Base-by-base conservation (phyloP, 345 rosid species). In the Hibiscus tridactylites region DNA sequence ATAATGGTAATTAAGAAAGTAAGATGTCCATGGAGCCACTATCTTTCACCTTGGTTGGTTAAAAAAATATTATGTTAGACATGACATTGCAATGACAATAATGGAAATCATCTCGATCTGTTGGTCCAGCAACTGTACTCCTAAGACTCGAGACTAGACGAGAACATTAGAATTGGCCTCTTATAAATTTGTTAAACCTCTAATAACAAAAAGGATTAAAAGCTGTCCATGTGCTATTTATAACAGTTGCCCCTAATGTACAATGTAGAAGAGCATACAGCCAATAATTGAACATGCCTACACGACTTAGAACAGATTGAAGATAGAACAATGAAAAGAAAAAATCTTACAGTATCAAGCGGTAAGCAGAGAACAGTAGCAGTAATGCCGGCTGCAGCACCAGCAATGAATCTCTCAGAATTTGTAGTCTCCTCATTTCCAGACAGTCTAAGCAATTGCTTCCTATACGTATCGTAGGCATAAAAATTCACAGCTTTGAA, bases 331-430 rank as follows among this genome's bases (percentile, higher is more conserved):
- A 72, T 3, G n/a, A 5, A 63, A 10, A 10, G 3, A 65, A 16
- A 64, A 21, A 33, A 54, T 71, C 21, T 46, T n/a, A 89, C 92
- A 1, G 92, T 86, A 75, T 90, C 95, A 53, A 90, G 89, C 6
- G 92, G 95, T 33, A 90, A 77, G 71, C 95, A 90, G 77, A 90
- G 87, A 37, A 84, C 58, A 16, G 89, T 82, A 42, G 92, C 95
- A 9, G 95, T 85, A 28, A 87, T 82, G 74, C 95, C 92, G 5
- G 95, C 95, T 16, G 88, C 95, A 62, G 92, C 94, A 74, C 94
- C 94, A 35, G 91, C 90, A 49, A 89, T 61, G 67, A 89, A 85
- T 81, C 90, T 81, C 79, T 89, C 91, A 78, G 86, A 84, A 77
- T 89, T 85, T 4, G 87, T 85, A 6, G 88, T 83, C 65, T 84